A percentile compares a stretch with the other conserved stretches of the same genome.
Evolutionary conservation across 495 filamentous ascomycete species (phyloP).

Genomic region (Penicillium salamii): DNA sequence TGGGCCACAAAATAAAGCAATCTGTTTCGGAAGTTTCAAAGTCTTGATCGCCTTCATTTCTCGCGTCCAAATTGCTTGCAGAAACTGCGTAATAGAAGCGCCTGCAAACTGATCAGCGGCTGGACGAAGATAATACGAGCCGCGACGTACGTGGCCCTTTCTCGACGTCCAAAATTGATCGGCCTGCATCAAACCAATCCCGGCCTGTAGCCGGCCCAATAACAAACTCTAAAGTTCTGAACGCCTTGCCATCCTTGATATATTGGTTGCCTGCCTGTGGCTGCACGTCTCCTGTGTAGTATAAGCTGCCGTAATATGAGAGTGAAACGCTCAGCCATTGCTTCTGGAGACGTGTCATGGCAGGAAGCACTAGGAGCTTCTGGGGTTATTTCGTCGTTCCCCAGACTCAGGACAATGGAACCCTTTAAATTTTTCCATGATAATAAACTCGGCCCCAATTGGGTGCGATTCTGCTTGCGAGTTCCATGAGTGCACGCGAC

Average conservation of each 20-base stretch:
- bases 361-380: no score
- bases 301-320: no score
- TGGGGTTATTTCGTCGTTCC: no score
- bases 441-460: no score
- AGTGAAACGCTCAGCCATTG: no score
- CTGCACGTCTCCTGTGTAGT: background rate
- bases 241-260: slow-evolving; percentile 6
- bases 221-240: slow-evolving; percentile 27
- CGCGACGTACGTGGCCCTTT: slow-evolving; percentile 12
- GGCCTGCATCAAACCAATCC: slow-evolving; percentile 29
- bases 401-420: no score
- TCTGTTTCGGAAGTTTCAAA: slow-evolving; percentile 22
- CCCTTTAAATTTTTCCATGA: no score
- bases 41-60: slow-evolving; percentile 19
- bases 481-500: no score
- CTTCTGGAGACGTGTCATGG: no score
- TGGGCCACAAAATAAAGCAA: slow-evolving; percentile 32
- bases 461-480: no score
- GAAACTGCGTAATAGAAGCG: background rate
- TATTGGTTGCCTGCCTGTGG: background rate
- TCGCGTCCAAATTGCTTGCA: background rate
- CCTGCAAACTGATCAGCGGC: background rate
- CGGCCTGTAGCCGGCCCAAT: slow-evolving; percentile 32
- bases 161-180: slow-evolving; percentile 26
- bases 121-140: background rate